Evolutionary conservation across 163 green algal species (phyloP).

Genomic region (Scenedesmus sp.): DNA sequence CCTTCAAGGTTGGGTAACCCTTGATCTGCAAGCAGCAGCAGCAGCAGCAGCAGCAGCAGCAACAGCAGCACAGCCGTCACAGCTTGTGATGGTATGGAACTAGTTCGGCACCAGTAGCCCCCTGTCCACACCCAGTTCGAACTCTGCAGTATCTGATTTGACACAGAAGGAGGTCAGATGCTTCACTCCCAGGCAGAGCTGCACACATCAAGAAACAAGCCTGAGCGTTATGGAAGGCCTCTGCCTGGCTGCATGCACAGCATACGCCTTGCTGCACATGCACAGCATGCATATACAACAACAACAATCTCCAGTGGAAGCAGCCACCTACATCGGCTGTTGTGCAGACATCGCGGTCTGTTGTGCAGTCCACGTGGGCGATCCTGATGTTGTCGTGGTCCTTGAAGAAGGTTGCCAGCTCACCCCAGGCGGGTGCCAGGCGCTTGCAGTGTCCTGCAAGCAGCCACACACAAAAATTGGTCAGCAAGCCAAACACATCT

Average conservation of each 20-base stretch:
- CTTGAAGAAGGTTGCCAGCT: conserved; percentile 71
- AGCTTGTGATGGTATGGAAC: background rate
- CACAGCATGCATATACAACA: background rate
- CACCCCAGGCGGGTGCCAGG: conserved; percentile 78
- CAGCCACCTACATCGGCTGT: conserved; percentile 66
- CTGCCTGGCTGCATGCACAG: background rate
- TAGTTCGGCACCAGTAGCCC: background rate
- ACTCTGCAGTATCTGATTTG: background rate
- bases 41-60: background rate
- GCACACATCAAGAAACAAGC: background rate
- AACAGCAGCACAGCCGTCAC: too few species aligned
- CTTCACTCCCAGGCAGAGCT: background rate
- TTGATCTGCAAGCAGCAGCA: conserved; percentile 67
- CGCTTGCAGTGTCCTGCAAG: conserved; percentile 82
- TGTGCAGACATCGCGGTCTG: conserved; percentile 74
- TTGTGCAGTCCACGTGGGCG: conserved; percentile 84
- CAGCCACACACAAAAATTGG: background rate
- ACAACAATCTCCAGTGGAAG: background rate
- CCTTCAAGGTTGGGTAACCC: conserved; percentile 88
- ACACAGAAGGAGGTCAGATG: too few species aligned
- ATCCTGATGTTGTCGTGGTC: conserved; percentile 58
- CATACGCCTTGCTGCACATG: background rate
- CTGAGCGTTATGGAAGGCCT: background rate
- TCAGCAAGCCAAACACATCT: background rate
- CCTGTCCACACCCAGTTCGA: background rate